A percentile compares a stretch with the other conserved stretches of the same genome.
Evolutionary conservation across 2,329 filamentous ascomycete species (phyloP).

Genomic region (Claviceps digitariae): DNA sequence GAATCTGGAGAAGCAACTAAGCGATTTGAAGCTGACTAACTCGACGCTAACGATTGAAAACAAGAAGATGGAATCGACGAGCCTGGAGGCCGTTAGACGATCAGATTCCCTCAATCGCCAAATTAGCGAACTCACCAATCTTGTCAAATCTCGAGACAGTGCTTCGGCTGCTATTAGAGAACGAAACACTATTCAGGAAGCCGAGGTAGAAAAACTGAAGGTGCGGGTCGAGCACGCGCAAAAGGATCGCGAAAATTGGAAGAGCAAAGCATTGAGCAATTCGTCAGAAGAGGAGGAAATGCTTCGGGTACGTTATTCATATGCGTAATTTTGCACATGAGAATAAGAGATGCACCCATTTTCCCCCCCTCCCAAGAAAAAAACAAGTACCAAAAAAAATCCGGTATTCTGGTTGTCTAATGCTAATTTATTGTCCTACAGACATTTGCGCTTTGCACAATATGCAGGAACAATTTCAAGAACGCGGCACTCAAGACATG

Average conservation of each 20-base stretch:
- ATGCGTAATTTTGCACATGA: not conserved
- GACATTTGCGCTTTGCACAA: conserved; percentile 56
- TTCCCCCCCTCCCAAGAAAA: no score
- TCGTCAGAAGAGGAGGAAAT: conserved; percentile 73
- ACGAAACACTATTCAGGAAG: conserved; percentile 48
- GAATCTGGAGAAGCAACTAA: conserved; percentile 83
- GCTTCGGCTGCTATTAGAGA: conserved; percentile 37
- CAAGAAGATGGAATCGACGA: conserved; percentile 59
- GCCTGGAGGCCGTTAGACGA: conserved; percentile 54
- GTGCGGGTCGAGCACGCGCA: conserved; percentile 63
- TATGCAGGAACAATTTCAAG: conserved; percentile 89
- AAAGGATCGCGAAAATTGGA: conserved; percentile 78
- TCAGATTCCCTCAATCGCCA: conserved; percentile 64
- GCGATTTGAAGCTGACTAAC: conserved; percentile 69
- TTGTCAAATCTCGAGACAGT: conserved; percentile 65
- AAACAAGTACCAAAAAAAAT: no score
- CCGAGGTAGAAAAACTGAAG: conserved; percentile 68
- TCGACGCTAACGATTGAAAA: conserved; percentile 57
- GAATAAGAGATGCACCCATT: not conserved
- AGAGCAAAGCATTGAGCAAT: conserved; percentile 67
- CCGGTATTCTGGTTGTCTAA: conserved; percentile 8
- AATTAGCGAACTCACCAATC: conserved; percentile 58
- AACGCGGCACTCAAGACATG: conserved; percentile 88
- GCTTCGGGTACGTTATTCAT: conserved; percentile 55
- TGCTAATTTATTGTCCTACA: conserved; percentile 11